Conservation (phyloP, 257 asterid species). For the Nyctanthes arbortristis region DNA sequence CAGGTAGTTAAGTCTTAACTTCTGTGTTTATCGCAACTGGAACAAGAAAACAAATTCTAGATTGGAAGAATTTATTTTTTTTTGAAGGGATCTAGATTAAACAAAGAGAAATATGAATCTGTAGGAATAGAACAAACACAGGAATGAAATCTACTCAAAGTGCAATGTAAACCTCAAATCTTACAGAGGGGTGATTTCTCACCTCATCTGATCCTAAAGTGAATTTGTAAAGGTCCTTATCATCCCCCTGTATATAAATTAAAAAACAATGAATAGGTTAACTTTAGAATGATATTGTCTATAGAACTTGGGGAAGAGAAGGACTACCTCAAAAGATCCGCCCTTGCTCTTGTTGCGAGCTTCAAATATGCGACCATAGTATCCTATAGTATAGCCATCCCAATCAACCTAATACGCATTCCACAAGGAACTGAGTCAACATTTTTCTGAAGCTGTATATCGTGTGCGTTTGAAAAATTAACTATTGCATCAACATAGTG, state of each 20-base stretch:
- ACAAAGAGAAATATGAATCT: slow-evolving; percentile 21
- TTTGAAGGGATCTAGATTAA: too few relatives aligned
- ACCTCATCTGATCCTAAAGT: slow-evolving; percentile 86
- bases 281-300: background rate
- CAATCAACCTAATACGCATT: slow-evolving; percentile 73
- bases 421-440: slow-evolving; percentile 18
- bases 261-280: slow-evolving; percentile 20
- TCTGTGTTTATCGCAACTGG: background rate
- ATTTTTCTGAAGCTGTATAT: background rate
- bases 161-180: background rate
- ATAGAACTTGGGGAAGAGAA: slow-evolving; percentile 18
- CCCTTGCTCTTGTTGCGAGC: slow-evolving; percentile 99
- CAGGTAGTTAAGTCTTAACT: background rate
- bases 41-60: background rate
- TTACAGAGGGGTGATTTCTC: slow-evolving; percentile 18
- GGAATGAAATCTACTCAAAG: background rate
- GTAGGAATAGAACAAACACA: slow-evolving; percentile 13
- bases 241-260: slow-evolving; percentile 68
- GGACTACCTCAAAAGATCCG: slow-evolving; percentile 85
- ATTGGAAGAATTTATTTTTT: background rate
- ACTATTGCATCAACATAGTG: too few relatives aligned
- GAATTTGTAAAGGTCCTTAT: slow-evolving; percentile 90
- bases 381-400: slow-evolving; percentile 98
- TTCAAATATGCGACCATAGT: slow-evolving; percentile 97
- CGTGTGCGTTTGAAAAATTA: background rate